Evolutionary conservation across 805 yeast genomes (phyloP), one percentile per base, ranked within the genome.

Genomic region (Spathaspora passalidarum): DNA sequence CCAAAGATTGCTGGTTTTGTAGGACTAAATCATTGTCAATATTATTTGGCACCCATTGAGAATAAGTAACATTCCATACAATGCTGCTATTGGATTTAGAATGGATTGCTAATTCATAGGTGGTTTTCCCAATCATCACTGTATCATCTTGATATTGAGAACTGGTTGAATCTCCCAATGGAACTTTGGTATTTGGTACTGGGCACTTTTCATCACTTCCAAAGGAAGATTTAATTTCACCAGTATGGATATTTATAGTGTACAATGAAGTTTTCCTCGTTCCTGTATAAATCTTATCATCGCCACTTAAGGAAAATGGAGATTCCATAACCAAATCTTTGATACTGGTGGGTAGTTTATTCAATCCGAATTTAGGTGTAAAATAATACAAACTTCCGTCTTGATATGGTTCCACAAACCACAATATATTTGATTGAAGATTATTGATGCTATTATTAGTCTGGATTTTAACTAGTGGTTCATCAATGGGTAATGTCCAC

Each of bases 11-110:
- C 18, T 73, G 70, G 40, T 68, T 67, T 61, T 61, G 55, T 45
- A 53, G 46, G 55, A 74, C 65, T 41, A 80, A 65, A 53, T 80
- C 84, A 37, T 67, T 69, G 62, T 92, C 96, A 43, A 90, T 69
- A 52, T 88, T 82, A 62, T 92, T 92, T 38, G 96, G 96, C 8
- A 94, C 95, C 97, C 97, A 94, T 32, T 84, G 76, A 1, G 95
- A 76, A 59, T 86, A 90, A 0, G 91, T 82, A 14, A 94, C 87
- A 56, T 89, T 87, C 94, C 97, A 91, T 1, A 83, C 78, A 2
- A 66, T 54, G 45, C 60, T 61, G 0, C 84, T 68, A 49, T 81
- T 80, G 49, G 80, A 76, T 54, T 77, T 80, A 2, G 94, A 83
- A 59, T 89, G 85, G n/a, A 94, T 92, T 0, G 81, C 72, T 36